These are phyloP conservation scores for Melanomma pulvis-pyrius DNA, from an alignment of 495 filamentous ascomycete species.

Conservation along the genomic window DNA sequence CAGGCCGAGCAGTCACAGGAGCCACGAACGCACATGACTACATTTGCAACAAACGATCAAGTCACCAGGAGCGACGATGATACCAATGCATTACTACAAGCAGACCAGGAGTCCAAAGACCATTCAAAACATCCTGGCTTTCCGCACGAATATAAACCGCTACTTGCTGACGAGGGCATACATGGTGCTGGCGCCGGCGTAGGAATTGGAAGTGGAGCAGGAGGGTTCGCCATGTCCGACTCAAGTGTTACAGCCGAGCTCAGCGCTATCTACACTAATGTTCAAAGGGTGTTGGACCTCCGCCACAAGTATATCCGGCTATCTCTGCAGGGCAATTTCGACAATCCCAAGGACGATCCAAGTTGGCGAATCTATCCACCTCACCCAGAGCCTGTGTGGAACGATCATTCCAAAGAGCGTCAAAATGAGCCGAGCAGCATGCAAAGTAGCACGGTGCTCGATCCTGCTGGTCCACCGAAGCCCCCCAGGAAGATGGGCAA, in stretches of 20 bases:
- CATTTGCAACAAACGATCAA: neutral
- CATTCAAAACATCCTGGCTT: constrained; percentile 51
- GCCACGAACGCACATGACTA: constrained; percentile 1
- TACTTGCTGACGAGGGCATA: constrained; percentile 53
- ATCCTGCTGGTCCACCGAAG: constrained; percentile 33
- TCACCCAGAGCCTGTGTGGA: constrained; percentile 88
- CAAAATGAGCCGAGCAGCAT: constrained; percentile 48
- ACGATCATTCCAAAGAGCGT: constrained; percentile 62
- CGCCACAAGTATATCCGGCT: constrained; percentile 84
- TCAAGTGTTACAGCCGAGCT: constrained; percentile 79
- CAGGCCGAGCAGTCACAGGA: constrained; percentile 31
- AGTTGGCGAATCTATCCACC: constrained; percentile 88
- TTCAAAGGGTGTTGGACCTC: constrained; percentile 80
- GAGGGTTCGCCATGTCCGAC: constrained; percentile 59
- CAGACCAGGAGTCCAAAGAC: constrained; percentile 52
- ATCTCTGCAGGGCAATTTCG: constrained; percentile 76
- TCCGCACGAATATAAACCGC: constrained; percentile 53
- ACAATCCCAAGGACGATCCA: constrained; percentile 85
- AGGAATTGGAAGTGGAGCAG: constrained; percentile 50
- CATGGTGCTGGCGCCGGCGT: constrained; percentile 57
- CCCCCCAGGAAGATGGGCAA: constrained; percentile 77
- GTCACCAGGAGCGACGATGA: constrained; percentile 4
- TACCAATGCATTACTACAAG: constrained; percentile 41
- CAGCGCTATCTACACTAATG: constrained; percentile 79
- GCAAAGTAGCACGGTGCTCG: constrained; percentile 58